A percentile compares a stretch with the other conserved stretches of the same genome.
These are phyloP conservation scores for Leptodermis oblonga DNA, from an alignment of 257 asterid species.

Conservation along the genomic window DNA sequence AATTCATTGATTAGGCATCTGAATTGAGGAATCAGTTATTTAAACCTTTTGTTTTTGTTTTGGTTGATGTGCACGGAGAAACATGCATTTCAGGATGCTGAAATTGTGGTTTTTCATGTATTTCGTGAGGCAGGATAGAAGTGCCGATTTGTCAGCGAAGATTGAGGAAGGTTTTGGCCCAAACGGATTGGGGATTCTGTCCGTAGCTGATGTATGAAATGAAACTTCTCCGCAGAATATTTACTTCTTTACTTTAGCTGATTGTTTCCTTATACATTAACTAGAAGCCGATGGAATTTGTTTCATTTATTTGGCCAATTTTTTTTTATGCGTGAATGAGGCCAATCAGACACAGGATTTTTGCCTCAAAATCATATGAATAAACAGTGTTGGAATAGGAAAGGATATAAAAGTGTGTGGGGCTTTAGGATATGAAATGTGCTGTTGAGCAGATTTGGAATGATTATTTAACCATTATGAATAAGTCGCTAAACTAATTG, in stretches of 20 bases:
- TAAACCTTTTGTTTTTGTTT: neutral
- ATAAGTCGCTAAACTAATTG: neutral
- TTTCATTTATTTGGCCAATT: neutral
- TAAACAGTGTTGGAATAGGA: neutral
- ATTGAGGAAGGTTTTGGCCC: constrained; percentile 88
- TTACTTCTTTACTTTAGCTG: neutral
- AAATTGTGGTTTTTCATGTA: constrained; percentile 13
- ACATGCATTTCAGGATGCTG: constrained; percentile 3
- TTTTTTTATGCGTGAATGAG: neutral
- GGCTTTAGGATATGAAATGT: too few species aligned
- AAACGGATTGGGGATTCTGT: constrained; percentile 72
- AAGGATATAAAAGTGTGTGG: too few species aligned
- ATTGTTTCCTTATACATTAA: neutral
- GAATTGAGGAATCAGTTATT: neutral
- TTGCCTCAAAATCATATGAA: neutral
- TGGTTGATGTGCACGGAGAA: neutral
- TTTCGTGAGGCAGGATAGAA: constrained; percentile 45
- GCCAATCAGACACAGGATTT: neutral
- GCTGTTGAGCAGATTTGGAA: too few species aligned
- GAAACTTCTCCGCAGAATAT: neutral
- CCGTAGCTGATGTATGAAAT: constrained; percentile 63
- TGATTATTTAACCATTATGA: neutral
- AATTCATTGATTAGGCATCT: neutral
- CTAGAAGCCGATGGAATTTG: neutral
- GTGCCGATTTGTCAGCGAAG: constrained; percentile 55